phyloP scores from a whole-genome alignment of 495 filamentous ascomycete genomes.

The Clavariopsis aquatica region DNA sequence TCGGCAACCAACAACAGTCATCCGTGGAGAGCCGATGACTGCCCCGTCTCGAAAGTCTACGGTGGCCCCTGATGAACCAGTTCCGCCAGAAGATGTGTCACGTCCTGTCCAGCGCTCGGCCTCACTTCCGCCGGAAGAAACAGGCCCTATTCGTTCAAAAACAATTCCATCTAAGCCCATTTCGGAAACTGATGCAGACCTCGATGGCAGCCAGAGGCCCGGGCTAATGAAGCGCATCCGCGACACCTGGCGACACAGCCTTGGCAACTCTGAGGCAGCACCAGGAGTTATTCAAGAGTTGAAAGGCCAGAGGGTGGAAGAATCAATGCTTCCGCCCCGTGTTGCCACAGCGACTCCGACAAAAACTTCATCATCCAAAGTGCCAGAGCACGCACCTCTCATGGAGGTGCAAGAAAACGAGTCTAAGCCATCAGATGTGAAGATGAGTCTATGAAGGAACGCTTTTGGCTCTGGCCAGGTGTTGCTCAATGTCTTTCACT shows the following conservation, averaged over 20 bases:
- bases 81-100: too few species aligned
- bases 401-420: too few species aligned
- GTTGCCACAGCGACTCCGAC: neutral
- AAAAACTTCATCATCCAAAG: neutral
- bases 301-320: neutral
- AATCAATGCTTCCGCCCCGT: neutral
- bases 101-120: neutral
- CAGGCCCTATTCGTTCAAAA: neutral
- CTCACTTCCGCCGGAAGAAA: neutral
- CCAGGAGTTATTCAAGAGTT: conserved; percentile 8
- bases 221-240: neutral
- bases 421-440: too few species aligned
- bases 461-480: too few species aligned
- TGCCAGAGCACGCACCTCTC: neutral
- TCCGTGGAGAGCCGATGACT: neutral
- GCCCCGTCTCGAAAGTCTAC: neutral
- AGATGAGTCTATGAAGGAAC: too few species aligned
- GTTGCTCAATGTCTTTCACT: too few species aligned
- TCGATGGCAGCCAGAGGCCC: neutral
- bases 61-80: neutral
- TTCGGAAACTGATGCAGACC: neutral
- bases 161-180: neutral
- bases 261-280: conserved; percentile 5
- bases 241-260: conserved; percentile 3
- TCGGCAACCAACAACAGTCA: neutral